Base-by-base conservation (phyloP, 148 eudicot species). In the Chenopodium formosanum region DNA sequence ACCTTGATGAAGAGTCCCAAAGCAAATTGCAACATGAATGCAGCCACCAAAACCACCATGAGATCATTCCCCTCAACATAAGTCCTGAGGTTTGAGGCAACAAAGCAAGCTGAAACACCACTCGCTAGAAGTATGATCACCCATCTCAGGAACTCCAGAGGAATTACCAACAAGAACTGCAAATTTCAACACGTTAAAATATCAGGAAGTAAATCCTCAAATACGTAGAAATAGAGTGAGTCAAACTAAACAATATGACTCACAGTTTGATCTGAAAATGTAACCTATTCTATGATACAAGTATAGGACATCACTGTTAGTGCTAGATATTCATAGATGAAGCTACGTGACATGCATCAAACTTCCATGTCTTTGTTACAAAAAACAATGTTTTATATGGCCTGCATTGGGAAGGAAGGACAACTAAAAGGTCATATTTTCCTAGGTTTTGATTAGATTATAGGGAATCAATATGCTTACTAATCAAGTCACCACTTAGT, bases 61-160 rank as follows among this genome's bases (percentile, higher is more conserved):
- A 89, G 86, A 75, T 94, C 97, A 83, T 80, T 85, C 62, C 88
- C 86, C 58, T 91, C 88, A 32, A 85, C 81, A 46, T 88, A 90
- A 12, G 95, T 76, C 82, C 84, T 89, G 75, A 95, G 97, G 81
- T 95, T 95, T 78, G 88, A 84, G 75, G 92, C 83, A 53, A 95
- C 94, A 83, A 95, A 93, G 86, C 89, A 87, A 73, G 97, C 94
- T 60, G 99, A 94, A 64, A 89, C 87, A 9, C 87, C 91, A 79
- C 97, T 91, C 11, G 91, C 88, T 47, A 83, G 48, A 68, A 95
- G 82, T 86, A 90, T 92, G 83, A 92, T 82, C 82, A 82, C 73
- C 99, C 99, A 95, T 73, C 94, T 85, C 22, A 95, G 81, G 81
- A 94, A 91, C 83, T 95, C 99, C 29, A 93, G 86, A 4, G 99